phyloP scores from a whole-genome alignment of 2,329 filamentous ascomycete genomes.

The Epichloe sp. region DNA sequence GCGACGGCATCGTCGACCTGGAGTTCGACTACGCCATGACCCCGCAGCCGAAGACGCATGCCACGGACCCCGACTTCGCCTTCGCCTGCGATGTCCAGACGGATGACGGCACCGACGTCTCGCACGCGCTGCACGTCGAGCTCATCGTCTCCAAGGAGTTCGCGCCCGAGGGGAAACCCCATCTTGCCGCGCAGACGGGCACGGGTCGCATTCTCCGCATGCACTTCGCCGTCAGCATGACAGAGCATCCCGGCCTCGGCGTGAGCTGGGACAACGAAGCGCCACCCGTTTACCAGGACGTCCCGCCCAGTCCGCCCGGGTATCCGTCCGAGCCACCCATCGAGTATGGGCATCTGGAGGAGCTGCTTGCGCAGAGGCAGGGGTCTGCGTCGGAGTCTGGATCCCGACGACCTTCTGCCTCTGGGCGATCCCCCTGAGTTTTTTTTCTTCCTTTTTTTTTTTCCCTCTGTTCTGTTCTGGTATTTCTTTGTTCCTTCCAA shows the following conservation, averaged over 20 bases:
- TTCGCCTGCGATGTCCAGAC: slow-evolving; percentile 69
- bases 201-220: slow-evolving; percentile 84
- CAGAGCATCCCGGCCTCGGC: slow-evolving; percentile 72
- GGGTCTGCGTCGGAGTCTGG: slow-evolving; percentile 1
- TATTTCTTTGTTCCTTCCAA: neutral
- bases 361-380: slow-evolving; percentile 14
- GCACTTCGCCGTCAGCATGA: slow-evolving; percentile 75
- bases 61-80: slow-evolving; percentile 45
- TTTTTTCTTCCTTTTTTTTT: neutral
- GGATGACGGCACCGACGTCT: slow-evolving; percentile 61
- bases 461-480: neutral
- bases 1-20: slow-evolving; percentile 47
- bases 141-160: slow-evolving; percentile 92
- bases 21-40: slow-evolving; percentile 38
- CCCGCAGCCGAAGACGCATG: slow-evolving; percentile 26
- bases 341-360: slow-evolving; percentile 27
- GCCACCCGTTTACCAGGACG: slow-evolving; percentile 86
- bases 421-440: neutral
- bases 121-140: slow-evolving; percentile 79
- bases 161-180: slow-evolving; percentile 53
- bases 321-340: slow-evolving; percentile 34
- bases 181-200: slow-evolving; percentile 69
- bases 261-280: slow-evolving; percentile 96
- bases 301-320: slow-evolving; percentile 70
- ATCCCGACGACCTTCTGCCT: slow-evolving; percentile 2